A percentile compares a stretch with the other conserved stretches of the same genome.
Conservation (phyloP, 352 stramenopile genomes). For the Halophytophthora polymorphica region DNA sequence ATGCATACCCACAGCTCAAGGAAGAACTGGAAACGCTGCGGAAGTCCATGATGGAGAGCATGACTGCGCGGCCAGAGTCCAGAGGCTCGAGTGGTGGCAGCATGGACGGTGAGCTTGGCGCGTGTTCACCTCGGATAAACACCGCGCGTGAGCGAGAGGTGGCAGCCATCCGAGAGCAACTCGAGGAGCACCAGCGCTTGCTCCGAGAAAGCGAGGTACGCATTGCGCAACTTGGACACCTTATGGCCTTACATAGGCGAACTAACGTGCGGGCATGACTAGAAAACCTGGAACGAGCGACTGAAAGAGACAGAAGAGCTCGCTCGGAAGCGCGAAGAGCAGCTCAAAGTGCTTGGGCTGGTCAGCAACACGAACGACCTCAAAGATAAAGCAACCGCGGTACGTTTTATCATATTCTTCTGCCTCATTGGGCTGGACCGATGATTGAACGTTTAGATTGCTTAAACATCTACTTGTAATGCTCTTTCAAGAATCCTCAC, state of each 20-base stretch:
- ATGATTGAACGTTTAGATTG: not conserved
- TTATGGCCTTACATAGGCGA: not conserved
- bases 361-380: slow-evolving; percentile 58
- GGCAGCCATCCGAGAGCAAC: slow-evolving; percentile 58
- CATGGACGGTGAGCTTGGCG: slow-evolving; percentile 18
- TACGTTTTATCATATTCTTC: slow-evolving; percentile 10
- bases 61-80: slow-evolving; percentile 46
- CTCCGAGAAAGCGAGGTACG: slow-evolving; percentile 71
- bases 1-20: slow-evolving; percentile 46
- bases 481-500: slow-evolving; percentile 47
- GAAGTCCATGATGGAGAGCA: slow-evolving; percentile 71
- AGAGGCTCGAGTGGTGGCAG: slow-evolving; percentile 25
- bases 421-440: not conserved
- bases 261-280: not conserved
- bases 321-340: slow-evolving; percentile 71
- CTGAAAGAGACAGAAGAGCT: slow-evolving; percentile 84
- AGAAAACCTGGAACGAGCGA: slow-evolving; percentile 82
- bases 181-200: slow-evolving; percentile 75
- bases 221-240: not conserved
- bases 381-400: slow-evolving; percentile 48
- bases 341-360: slow-evolving; percentile 67
- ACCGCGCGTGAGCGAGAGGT: slow-evolving; percentile 57
- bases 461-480: not conserved
- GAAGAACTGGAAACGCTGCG: slow-evolving; percentile 70
- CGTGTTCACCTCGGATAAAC: slow-evolving; percentile 24